These are phyloP conservation scores for Yamagishiella unicocca DNA, from an alignment of 139 green algal species.

Conservation along the genomic window DNA sequence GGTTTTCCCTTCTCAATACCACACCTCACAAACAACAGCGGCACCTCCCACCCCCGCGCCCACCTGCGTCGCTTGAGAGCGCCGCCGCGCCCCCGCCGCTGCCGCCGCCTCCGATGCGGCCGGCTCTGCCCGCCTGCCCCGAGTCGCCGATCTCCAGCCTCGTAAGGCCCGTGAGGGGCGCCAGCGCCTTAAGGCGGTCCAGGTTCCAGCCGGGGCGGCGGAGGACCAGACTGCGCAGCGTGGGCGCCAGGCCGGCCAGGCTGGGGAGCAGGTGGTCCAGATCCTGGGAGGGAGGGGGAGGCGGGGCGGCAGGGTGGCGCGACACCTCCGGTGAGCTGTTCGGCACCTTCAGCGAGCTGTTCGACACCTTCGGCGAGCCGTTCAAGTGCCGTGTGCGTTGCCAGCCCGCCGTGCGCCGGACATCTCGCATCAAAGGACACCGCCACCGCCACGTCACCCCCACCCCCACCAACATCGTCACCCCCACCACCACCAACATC, in stretches of 20 bases:
- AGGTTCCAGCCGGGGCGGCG: constrained; percentile 20
- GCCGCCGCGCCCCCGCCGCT: neutral
- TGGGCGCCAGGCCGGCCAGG: neutral
- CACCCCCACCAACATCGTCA: no score
- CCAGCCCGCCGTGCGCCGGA: no score
- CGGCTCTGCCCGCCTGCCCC: neutral
- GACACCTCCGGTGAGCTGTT: no score
- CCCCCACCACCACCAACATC: no score
- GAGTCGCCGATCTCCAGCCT: constrained; percentile 1
- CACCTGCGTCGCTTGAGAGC: constrained; percentile 1
- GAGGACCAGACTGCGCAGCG: constrained; percentile 4
- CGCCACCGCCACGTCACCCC: no score
- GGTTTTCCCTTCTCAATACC: no score
- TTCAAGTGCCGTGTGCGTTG: no score
- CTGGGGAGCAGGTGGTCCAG: neutral
- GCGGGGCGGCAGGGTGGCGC: neutral
- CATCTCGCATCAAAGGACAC: no score
- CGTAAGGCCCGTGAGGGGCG: constrained; percentile 14
- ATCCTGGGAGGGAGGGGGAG: neutral
- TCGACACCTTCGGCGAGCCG: no score
- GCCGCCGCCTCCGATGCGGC: neutral
- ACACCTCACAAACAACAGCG: no score
- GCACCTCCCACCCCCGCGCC: neutral
- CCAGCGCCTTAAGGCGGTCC: neutral
- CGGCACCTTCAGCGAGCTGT: no score